A percentile compares a stretch with the other conserved stretches of the same genome.
phyloP scores from a whole-genome alignment of 306 rosid species.

The Prunus mume region DNA sequence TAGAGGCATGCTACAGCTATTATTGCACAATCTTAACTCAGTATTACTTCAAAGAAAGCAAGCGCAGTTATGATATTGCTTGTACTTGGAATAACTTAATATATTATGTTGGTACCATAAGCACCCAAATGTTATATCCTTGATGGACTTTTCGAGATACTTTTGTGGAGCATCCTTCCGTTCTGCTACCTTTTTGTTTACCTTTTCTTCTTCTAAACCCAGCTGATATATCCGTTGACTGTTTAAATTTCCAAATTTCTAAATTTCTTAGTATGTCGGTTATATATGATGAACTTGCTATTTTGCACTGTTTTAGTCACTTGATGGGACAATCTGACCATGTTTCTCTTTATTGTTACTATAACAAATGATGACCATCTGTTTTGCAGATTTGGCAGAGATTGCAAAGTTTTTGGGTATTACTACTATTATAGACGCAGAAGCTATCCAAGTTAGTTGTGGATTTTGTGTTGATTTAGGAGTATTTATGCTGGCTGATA shows the following conservation, averaged over 20 bases:
- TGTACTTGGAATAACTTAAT: background rate
- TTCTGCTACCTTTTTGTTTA: background rate
- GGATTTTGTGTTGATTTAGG: background rate
- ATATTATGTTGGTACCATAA: background rate
- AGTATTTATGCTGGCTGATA: background rate
- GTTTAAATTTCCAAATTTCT: background rate
- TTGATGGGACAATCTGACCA: background rate
- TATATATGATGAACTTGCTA: background rate
- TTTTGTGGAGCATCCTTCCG: background rate
- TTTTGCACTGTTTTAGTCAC: background rate
- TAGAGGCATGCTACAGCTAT: background rate
- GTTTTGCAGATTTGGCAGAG: constrained; percentile 80
- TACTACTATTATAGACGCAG: constrained; percentile 70
- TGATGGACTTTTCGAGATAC: background rate
- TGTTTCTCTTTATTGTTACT: background rate
- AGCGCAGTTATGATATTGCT: background rate
- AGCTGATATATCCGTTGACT: background rate
- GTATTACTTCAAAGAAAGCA: background rate
- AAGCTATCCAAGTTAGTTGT: constrained; percentile 79
- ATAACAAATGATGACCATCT: background rate
- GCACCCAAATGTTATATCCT: background rate
- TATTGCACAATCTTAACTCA: background rate
- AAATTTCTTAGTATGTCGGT: background rate
- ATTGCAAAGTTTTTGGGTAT: constrained; percentile 87
- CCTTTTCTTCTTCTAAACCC: background rate